Evolutionary conservation across 129 eudicot species (phyloP), one percentile per base, ranked within the genome.

Genomic region (Apium graveolens): DNA sequence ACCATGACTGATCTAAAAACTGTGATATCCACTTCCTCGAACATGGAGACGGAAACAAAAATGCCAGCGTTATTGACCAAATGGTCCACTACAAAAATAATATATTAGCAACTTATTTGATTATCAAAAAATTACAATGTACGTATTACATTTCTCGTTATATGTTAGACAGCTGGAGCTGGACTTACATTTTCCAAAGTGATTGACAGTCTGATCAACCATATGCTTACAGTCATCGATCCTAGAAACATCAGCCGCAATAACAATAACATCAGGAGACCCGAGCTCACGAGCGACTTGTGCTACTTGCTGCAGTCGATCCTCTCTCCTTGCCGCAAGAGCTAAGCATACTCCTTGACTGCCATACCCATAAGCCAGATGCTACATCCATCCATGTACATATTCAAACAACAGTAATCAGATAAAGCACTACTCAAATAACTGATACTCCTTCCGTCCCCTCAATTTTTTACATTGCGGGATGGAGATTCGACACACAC

Each of bases 41-140:
- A 83, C 74, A 80, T 78, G 11, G 84, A 66, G 12, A 78, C 14
- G 18, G 83, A 39, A 24, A 16, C 44, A 4, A n/a, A n/a, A n/a
- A 85, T 69, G 20, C 94, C 96, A 72, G 97, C 97, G 46, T 93
- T 93, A 66, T 87, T 89, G 41, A 93, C 85, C 78, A 93, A 84
- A 81, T 87, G 92, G 76, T 90, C 95, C 90, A 93, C 94, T 92
- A 84, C 14, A 2, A 57, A 8, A 18, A 18, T 0, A 17, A 18
- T 7, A 51, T 17, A 53, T 53, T 53, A 53, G 8, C 62, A 7
- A 21, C 7, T 49, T 8, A 21, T 20, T 51, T 44, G 48, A 49
- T 18, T 5, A 49, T 5, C 7, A 49, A 49, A 1, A 49, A 49
- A 17, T 49, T 49, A 49, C 60, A 49, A 49, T 18, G 8, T 17